Conservation (phyloP, 495 filamentous ascomycete species). For the Trichoderma orchidacearum region DNA sequence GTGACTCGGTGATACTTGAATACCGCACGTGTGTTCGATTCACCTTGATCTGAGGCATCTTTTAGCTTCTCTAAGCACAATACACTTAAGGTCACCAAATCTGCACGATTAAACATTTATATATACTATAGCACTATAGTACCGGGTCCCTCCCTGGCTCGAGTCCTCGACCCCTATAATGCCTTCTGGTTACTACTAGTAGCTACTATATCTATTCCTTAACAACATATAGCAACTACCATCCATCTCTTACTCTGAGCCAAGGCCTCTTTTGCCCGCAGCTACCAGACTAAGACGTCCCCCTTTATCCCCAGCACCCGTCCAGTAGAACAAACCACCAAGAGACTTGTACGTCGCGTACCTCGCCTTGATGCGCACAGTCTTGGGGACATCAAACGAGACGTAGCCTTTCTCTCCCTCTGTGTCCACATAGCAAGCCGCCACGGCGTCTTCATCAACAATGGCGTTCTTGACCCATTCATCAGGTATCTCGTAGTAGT, state of each 20-base stretch:
- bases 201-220: too few relatives aligned
- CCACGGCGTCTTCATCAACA: slow-evolving; percentile 39
- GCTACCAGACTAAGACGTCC: slow-evolving; percentile 49
- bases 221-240: too few relatives aligned
- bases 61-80: too few relatives aligned
- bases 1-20: too few relatives aligned
- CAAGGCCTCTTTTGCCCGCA: slow-evolving; percentile 24
- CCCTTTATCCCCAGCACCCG: slow-evolving; percentile 52
- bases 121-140: too few relatives aligned
- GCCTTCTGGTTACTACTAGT: neutral
- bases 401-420: slow-evolving; percentile 42
- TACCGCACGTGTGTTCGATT: too few relatives aligned
- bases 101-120: too few relatives aligned
- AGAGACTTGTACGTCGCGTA: slow-evolving; percentile 51
- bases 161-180: too few relatives aligned
- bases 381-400: slow-evolving; percentile 61
- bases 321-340: slow-evolving; percentile 77
- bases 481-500: slow-evolving; percentile 48
- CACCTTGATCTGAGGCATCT: too few relatives aligned
- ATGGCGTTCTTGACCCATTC: slow-evolving; percentile 34
- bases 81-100: too few relatives aligned
- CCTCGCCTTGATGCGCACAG: slow-evolving; percentile 55
- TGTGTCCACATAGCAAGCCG: slow-evolving; percentile 40
- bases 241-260: neutral
- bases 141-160: too few relatives aligned